A percentile compares a stretch with the other conserved stretches of the same genome.
phyloP scores from a whole-genome alignment of 2,329 filamentous ascomycete genomes.

The Phialophora chinensis region DNA sequence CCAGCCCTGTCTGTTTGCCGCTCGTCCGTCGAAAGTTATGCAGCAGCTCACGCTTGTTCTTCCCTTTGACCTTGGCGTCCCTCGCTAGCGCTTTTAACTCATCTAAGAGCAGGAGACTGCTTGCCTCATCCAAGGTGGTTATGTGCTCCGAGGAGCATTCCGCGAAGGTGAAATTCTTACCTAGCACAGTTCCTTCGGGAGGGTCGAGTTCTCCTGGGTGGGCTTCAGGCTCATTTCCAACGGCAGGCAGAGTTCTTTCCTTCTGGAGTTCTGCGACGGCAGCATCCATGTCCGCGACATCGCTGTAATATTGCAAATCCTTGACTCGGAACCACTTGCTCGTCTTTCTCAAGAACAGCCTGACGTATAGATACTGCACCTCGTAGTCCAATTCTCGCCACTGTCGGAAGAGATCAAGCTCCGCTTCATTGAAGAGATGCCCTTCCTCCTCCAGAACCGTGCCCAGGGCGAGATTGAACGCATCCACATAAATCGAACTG shows the following conservation, averaged over 20 bases:
- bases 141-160: constrained; percentile 77
- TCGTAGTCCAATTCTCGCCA: constrained; percentile 81
- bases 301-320: constrained; percentile 77
- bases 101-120: constrained; percentile 79
- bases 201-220: constrained; percentile 58
- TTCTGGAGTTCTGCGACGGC: constrained; percentile 71
- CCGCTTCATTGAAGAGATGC: constrained; percentile 82
- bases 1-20: constrained; percentile 75
- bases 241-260: constrained; percentile 60
- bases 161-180: constrained; percentile 73
- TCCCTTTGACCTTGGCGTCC: constrained; percentile 83
- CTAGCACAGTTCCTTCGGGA: constrained; percentile 57
- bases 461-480: constrained; percentile 89
- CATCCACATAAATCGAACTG: constrained; percentile 95
- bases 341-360: constrained; percentile 89
- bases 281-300: constrained; percentile 74
- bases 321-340: constrained; percentile 86
- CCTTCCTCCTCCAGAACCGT: constrained; percentile 88
- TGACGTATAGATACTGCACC: constrained; percentile 87
- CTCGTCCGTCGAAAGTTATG: constrained; percentile 75
- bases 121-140: constrained; percentile 79
- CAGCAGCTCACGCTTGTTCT: constrained; percentile 82
- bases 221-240: constrained; percentile 40
- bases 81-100: constrained; percentile 85
- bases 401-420: constrained; percentile 74